These are phyloP conservation scores for Acer negundo DNA, from an alignment of 345 rosid genomes.

Conservation along the genomic window DNA sequence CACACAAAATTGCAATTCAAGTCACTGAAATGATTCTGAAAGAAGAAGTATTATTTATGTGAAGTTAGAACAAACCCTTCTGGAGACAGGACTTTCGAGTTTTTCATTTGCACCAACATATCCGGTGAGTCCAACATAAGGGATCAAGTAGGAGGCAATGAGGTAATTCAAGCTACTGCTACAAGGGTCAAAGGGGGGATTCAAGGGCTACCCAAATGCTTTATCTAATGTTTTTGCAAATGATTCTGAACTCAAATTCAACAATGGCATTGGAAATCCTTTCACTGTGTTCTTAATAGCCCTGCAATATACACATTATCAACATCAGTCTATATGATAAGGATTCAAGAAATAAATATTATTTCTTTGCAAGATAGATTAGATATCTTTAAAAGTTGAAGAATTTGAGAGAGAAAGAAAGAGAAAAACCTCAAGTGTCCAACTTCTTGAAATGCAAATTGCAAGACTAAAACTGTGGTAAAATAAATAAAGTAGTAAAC, in stretches of 20 bases:
- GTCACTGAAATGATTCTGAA: too few species aligned
- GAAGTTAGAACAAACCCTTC: constrained; percentile 39
- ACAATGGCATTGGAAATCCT: constrained; percentile 81
- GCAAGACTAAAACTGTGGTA: constrained; percentile 61
- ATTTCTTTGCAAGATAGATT: background rate
- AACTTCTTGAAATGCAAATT: constrained; percentile 89
- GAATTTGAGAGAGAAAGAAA: background rate
- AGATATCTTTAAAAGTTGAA: background rate
- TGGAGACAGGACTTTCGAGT: constrained; percentile 45
- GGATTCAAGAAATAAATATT: background rate
- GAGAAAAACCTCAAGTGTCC: constrained; percentile 69
- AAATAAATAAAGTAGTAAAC: background rate
- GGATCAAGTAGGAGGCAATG: constrained; percentile 70
- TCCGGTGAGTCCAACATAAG: constrained; percentile 82
- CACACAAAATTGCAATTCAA: too few species aligned
- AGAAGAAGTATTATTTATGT: background rate
- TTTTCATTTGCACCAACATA: constrained; percentile 74
- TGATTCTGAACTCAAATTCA: constrained; percentile 57
- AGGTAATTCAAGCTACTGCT: constrained; percentile 56
- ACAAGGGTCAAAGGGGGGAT: constrained; percentile 80
- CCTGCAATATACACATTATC: constrained; percentile 33
- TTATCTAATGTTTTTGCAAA: constrained; percentile 55
- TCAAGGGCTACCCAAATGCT: constrained; percentile 51
- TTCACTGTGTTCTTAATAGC: constrained; percentile 59
- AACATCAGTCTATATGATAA: background rate